Evolutionary conservation across 164 flowering plant species (phyloP).

Genomic region (Houttuynia cordata): DNA sequence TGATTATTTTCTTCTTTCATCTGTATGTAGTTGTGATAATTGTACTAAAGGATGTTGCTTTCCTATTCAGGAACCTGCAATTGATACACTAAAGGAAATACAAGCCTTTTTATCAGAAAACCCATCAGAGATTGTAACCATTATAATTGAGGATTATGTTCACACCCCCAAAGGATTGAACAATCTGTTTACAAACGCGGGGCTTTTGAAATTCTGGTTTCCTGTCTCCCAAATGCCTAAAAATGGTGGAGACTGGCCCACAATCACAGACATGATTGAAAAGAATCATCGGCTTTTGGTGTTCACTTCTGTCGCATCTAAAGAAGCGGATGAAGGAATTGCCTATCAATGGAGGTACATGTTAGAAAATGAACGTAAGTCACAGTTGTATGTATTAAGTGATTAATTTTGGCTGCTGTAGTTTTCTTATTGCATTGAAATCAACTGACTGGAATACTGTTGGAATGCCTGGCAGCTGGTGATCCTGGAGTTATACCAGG

Average conservation of each 20-base stretch:
- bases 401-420: neutral
- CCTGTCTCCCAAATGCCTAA: conserved; percentile 86
- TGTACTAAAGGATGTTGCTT: neutral
- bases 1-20: too few relatives aligned
- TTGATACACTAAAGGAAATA: conserved; percentile 85
- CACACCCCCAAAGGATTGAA: conserved; percentile 81
- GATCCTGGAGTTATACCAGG: conserved; percentile 78
- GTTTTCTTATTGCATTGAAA: neutral
- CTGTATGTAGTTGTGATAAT: neutral
- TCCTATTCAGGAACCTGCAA: conserved; percentile 67
- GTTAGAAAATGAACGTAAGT: conserved; percentile 88
- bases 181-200: conserved; percentile 69
- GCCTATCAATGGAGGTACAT: conserved; percentile 96
- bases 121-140: conserved; percentile 84
- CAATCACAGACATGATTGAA: conserved; percentile 69
- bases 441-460: neutral
- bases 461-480: conserved; percentile 52
- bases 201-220: conserved; percentile 75
- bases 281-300: conserved; percentile 74
- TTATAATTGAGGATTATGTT: conserved; percentile 95
- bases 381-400: neutral
- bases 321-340: conserved; percentile 84
- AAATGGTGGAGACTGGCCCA: conserved; percentile 93
- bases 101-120: conserved; percentile 68
- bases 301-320: conserved; percentile 80